Evolutionary conservation across 1,284 basidiomycete species (phyloP), one percentile per base, ranked within the genome.

Genomic region (Sporisorium sorghi): DNA sequence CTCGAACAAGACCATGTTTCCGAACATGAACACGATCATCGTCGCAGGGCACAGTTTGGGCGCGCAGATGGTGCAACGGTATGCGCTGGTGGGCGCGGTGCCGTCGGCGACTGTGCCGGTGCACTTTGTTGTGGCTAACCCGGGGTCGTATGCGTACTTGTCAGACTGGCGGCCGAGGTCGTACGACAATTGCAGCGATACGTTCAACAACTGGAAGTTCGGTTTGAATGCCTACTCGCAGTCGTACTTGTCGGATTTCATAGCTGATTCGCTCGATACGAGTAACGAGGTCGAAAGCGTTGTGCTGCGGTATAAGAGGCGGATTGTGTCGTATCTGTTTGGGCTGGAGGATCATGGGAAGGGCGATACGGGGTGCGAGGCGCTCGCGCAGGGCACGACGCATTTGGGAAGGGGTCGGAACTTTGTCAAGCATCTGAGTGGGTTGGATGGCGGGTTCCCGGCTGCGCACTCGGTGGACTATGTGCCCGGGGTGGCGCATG

Each of bases 81-180:
- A 79, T 37, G 77, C 77, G 0, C 39, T 77, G 2, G 62, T 79
- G 3, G 77, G 77, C 9, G 56, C 60, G 2, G 68, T 79, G 2
- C 77, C 77, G 1, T 63, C 58, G 1, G 61, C 56, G 5, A 57
- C 43, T 0, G 64, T 76, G 3, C 72, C 75, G 4, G 77, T 79
- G 8, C 77, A 79, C 53, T 79, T 77, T 53, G 68, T 76, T 28
- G 51, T 79, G 7, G 75, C 75, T n/a, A 79, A 79, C 42, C 77
- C 77, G 0, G 76, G 76, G 9, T 67, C 61, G 17, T 79, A 58
- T 44, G 76, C 71, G 8, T 79, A 78, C n/a, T 47, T 77, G 3
- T 63, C 32, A 21, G 56, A 70, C 0, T 60, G 58, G 64, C 39
- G 77, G 4, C 75, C 77, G 0, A 19, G 64, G 14, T 39, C 46